Percentiles rank a stretch among this genome's conserved stretches.
Evolutionary conservation across 208 protist genomes (phyloP).

Genomic region (Wallacemonas sp.): DNA sequence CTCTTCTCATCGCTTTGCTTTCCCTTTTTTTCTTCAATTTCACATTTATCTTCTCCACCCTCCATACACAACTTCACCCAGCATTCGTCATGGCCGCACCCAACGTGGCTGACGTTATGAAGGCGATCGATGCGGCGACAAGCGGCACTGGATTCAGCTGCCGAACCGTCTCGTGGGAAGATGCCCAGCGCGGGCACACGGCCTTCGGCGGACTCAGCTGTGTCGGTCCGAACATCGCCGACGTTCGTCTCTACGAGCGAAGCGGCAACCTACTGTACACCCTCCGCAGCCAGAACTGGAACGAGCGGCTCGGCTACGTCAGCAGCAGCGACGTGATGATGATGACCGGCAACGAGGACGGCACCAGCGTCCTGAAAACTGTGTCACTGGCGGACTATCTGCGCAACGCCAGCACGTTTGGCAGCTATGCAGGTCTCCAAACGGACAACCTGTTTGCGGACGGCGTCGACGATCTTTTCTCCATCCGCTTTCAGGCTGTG

Average conservation of each 20-base stretch:
- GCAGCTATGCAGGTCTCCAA: neutral
- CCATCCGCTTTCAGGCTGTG: neutral
- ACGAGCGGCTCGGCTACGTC: slow-evolving; percentile 1
- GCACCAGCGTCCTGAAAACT: neutral
- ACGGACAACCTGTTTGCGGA: neutral
- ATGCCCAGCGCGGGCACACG: slow-evolving; percentile 1
- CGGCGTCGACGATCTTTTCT: neutral
- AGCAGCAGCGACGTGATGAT: slow-evolving; percentile 1
- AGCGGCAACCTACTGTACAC: neutral
- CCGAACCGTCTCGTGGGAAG: neutral
- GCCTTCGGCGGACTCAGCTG: neutral
- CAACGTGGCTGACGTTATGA: neutral
- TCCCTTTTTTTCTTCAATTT: neutral
- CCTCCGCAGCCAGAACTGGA: slow-evolving; percentile 1
- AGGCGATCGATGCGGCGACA: neutral
- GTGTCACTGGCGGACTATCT: neutral
- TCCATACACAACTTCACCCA: neutral
- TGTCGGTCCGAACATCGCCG: neutral
- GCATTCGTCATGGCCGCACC: neutral
- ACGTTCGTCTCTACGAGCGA: neutral
- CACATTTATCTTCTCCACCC: neutral
- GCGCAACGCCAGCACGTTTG: neutral
- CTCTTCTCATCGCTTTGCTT: too few species aligned
- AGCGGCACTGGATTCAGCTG: neutral
- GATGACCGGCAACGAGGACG: slow-evolving; percentile 2